Conservation (phyloP, 73 alveolate species). For the Paramecium primaurelia region DNA sequence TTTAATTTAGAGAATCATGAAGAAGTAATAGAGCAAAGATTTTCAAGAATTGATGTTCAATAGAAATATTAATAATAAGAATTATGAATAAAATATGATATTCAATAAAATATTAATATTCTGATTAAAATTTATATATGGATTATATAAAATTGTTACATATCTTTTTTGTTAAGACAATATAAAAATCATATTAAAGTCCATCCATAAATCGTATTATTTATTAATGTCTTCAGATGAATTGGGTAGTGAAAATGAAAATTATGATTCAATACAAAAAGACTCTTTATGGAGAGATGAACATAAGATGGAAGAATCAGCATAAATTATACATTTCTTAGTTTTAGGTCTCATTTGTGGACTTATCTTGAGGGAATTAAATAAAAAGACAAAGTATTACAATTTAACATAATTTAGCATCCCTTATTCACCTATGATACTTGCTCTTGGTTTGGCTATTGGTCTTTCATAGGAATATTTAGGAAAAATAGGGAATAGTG, state of each 20-base stretch:
- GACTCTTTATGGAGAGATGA: neutral
- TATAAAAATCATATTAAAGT: neutral
- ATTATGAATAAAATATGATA: neutral
- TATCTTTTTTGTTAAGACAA: neutral
- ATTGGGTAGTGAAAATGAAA: neutral
- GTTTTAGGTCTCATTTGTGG: neutral
- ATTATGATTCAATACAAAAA: neutral
- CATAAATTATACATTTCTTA: neutral
- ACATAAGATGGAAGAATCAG: neutral
- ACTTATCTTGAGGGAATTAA: neutral
- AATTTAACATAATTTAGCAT: neutral
- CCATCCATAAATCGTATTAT: neutral
- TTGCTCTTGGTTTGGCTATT: neutral
- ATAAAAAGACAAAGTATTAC: neutral
- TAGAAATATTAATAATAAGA: neutral
- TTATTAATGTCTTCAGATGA: neutral
- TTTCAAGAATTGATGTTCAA: neutral
- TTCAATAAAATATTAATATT: no score
- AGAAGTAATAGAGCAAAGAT: neutral
- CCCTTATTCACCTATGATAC: neutral
- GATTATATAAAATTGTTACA: neutral
- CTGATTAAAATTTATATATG: neutral
- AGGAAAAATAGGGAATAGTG: neutral
- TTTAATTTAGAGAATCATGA: constrained; percentile 10
- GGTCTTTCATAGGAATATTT: neutral